These are phyloP conservation scores for Polyplosphaeria fusca DNA, from an alignment of 495 filamentous ascomycete genomes.

Conservation along the genomic window DNA sequence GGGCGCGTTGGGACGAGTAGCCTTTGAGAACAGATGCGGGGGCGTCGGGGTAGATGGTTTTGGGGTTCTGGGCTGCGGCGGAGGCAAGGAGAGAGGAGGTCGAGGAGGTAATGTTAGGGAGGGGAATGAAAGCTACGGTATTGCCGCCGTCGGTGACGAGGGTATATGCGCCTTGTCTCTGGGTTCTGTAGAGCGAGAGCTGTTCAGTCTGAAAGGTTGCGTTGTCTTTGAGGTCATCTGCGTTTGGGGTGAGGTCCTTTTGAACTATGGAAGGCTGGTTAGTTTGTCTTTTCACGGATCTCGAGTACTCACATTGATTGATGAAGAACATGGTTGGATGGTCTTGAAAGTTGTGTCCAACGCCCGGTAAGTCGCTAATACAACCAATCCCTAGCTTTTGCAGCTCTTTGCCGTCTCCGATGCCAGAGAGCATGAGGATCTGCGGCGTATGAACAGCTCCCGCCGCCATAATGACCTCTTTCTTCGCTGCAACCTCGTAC, in stretches of 20 bases:
- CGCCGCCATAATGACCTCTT: slow-evolving; percentile 27
- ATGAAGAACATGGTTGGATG: slow-evolving; percentile 5
- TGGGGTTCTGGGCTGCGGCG: slow-evolving; percentile 8
- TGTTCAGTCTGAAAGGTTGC: slow-evolving; percentile 20
- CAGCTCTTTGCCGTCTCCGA: slow-evolving; percentile 7
- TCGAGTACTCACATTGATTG: slow-evolving; percentile 4
- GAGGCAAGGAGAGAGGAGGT: slow-evolving; percentile 1
- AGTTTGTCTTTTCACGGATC: neutral
- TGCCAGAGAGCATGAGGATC: slow-evolving; percentile 27
- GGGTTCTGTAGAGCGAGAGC: slow-evolving; percentile 22
- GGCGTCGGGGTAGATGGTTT: neutral
- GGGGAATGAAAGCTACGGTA: slow-evolving; percentile 3
- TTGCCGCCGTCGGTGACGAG: slow-evolving; percentile 6
- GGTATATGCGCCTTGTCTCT: slow-evolving; percentile 14
- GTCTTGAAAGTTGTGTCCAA: slow-evolving; percentile 28
- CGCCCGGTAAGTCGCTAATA: slow-evolving; percentile 19
- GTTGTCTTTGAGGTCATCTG: slow-evolving; percentile 15
- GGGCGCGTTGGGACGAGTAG: slow-evolving; percentile 15
- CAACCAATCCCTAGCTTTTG: slow-evolving; percentile 5
- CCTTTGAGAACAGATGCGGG: slow-evolving; percentile 12
- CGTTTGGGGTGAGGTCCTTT: slow-evolving; percentile 21
- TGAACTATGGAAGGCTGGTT: slow-evolving; percentile 1
- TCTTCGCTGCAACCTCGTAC: slow-evolving; percentile 12
- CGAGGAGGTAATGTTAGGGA: slow-evolving; percentile 3
- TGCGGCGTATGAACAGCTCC: slow-evolving; percentile 20